Evolutionary conservation across 2,329 filamentous ascomycete species (phyloP).

Genomic region (Fusarium verrucosum): DNA sequence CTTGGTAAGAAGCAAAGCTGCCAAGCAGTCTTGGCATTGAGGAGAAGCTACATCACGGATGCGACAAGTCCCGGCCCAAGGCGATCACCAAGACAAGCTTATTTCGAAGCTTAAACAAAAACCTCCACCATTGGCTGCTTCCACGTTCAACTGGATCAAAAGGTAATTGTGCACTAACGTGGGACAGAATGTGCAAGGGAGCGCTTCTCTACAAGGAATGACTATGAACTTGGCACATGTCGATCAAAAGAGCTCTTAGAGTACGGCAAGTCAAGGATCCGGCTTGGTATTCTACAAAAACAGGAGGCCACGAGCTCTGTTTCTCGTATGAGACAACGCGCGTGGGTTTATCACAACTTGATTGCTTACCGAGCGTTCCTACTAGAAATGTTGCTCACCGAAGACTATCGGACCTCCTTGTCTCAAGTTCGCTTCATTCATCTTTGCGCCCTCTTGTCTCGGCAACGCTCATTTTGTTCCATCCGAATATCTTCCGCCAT

Average conservation of each 20-base stretch:
- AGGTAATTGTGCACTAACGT: not conserved
- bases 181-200: conserved; percentile 9
- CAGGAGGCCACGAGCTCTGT: not conserved
- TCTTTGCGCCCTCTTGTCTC: no score
- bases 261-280: conserved; percentile 36
- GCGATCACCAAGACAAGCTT: conserved; percentile 39
- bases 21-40: conserved; percentile 12
- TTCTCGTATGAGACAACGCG: conserved; percentile 6
- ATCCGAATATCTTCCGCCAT: not conserved
- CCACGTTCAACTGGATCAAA: conserved; percentile 12
- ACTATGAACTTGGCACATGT: conserved; percentile 32
- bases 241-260: conserved; percentile 18
- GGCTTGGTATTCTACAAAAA: conserved; percentile 32
- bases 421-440: not conserved
- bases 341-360: not conserved
- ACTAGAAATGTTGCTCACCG: not conserved
- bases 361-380: conserved; percentile 9
- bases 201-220: conserved; percentile 11
- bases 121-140: not conserved
- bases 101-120: conserved; percentile 40
- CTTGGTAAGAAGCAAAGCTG: not conserved
- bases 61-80: conserved; percentile 16
- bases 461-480: not conserved
- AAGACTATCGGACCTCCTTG: conserved; percentile 25
- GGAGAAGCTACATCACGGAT: conserved; percentile 16